Evolutionary conservation across 78 protist genomes (phyloP), one percentile per base, ranked within the genome.

Genomic region (Dictyostelium brefeldianum): DNA sequence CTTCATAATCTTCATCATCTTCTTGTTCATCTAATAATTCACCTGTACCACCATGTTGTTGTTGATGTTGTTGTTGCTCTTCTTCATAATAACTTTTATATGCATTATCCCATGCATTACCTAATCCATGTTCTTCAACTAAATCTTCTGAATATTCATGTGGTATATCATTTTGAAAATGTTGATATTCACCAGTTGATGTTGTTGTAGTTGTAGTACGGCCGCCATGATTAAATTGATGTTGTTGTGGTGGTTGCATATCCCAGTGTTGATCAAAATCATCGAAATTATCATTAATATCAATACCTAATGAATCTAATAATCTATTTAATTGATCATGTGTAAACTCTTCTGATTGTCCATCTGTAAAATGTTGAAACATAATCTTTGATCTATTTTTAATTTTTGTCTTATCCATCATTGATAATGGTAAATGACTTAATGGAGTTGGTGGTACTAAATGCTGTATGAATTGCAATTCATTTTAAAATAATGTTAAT

Each of bases 261-360:
- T 78, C 73, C 83, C 83, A 85, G 59, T 57, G 29, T 75, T 17
- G 74, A 75, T 81, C 89, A 7, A 69, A 79, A 47, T 74, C 65
- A 6, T 89, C 94, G 12, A 59, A 48, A 46, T 70, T 69, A 22
- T 90, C 83, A 11, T 46, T 22, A 9, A 57, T n/a, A 7, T 62
- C 77, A 65, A 89, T 78, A 29, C 51, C 87, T 29, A 89, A 27
- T 17, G 87, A 74, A 54, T 78, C 84, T 47, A 89, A 71, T 48
- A 80, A 29, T 78, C 83, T 65, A 65, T 79, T 56, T 41, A 89
- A 48, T 46, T 79, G 94, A 43, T 90, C 89, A 10, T 46, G 41
- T 50, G 57, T 65, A 71, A 41, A 75, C n/a, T 62, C 56, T 48
- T 25, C 46, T 2, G 82, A 56, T 11, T 81, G 53, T 22, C 62